These are phyloP conservation scores for Cystobasidium ongulense DNA, from an alignment of 768 basidiomycete genomes.

Conservation along the genomic window DNA sequence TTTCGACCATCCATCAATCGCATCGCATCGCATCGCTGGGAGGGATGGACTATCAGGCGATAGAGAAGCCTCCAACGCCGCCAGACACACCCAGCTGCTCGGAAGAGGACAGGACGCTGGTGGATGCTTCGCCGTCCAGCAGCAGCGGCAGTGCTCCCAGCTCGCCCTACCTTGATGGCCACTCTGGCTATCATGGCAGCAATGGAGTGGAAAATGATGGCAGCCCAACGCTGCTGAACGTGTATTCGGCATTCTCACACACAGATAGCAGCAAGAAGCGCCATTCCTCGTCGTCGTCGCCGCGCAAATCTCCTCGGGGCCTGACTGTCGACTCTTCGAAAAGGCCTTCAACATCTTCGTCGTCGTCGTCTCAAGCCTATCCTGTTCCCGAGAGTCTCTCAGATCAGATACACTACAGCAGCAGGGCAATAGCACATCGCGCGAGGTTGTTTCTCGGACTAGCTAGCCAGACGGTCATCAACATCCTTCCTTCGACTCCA, in stretches of 20 bases:
- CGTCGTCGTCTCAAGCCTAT: background rate
- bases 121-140: too few relatives aligned
- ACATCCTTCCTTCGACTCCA: background rate
- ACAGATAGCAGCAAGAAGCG: background rate
- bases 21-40: too few relatives aligned
- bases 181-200: background rate
- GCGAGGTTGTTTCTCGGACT: background rate
- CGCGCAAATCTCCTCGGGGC: background rate
- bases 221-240: background rate
- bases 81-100: background rate
- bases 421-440: background rate
- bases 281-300: background rate
- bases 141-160: background rate
- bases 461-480: conserved; percentile 1
- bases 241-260: background rate
- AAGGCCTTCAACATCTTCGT: background rate
- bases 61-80: background rate
- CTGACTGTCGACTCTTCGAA: background rate
- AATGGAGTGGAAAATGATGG: background rate
- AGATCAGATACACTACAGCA: background rate
- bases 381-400: conserved; percentile 1
- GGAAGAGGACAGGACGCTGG: background rate
- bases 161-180: background rate
- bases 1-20: background rate
- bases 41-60: background rate